These are phyloP conservation scores for Emiliania huxleyi DNA, from an alignment of 78 protist genomes.

Conservation along the genomic window DNA sequence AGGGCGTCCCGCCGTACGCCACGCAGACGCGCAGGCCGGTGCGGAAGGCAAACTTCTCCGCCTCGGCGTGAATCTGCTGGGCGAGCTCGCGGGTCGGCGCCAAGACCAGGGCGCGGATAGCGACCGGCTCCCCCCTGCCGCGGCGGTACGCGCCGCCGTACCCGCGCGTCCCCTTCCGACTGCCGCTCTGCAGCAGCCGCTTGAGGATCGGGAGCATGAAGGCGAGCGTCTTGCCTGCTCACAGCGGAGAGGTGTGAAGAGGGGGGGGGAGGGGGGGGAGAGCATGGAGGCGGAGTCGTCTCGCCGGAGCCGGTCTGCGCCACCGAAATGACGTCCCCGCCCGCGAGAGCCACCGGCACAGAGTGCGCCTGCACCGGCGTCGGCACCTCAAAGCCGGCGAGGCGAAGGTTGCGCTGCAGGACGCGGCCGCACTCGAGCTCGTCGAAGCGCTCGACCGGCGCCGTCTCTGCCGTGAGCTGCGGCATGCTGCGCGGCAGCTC, in stretches of 20 bases:
- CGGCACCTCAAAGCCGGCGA: neutral
- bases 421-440: too few species aligned
- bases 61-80: neutral
- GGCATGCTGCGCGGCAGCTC: too few species aligned
- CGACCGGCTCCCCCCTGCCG: too few species aligned
- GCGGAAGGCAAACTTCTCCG: slow-evolving; percentile 71
- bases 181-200: neutral
- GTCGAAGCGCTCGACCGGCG: too few species aligned
- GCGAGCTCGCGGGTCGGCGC: too few species aligned
- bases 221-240: slow-evolving; percentile 71
- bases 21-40: slow-evolving; percentile 76
- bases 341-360: neutral
- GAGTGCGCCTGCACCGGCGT: slow-evolving; percentile 36
- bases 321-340: neutral
- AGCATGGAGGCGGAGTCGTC: too few species aligned
- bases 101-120: slow-evolving; percentile 74
- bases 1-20: slow-evolving; percentile 92
- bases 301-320: slow-evolving; percentile 93
- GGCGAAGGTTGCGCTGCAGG: neutral
- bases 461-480: neutral
- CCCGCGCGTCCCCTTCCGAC: neutral
- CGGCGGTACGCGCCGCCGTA: neutral
- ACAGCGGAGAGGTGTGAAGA: too few species aligned
- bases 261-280: too few species aligned
- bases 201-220: slow-evolving; percentile 45